A percentile compares a stretch with the other conserved stretches of the same genome.
phyloP scores from a whole-genome alignment of 352 stramenopile genomes.

The Phytophthora citrophthora region DNA sequence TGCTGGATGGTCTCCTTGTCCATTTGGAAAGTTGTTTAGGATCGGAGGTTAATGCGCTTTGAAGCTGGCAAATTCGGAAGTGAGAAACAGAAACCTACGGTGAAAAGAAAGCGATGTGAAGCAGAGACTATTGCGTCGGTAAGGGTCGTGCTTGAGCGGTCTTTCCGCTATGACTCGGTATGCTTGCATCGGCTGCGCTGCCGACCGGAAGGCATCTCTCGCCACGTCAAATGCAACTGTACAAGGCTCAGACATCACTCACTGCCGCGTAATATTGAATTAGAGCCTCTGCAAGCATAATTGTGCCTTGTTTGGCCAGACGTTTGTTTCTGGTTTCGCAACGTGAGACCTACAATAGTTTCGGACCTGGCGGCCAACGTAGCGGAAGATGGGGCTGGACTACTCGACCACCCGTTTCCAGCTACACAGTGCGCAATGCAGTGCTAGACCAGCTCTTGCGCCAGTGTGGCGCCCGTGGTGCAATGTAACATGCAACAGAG shows the following conservation, averaged over 20 bases:
- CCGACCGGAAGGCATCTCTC: slow-evolving; percentile 3
- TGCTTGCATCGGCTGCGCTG: slow-evolving; percentile 21
- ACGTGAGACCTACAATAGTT: neutral
- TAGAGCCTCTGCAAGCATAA: neutral
- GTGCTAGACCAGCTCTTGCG: slow-evolving; percentile 12
- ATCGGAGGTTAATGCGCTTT: neutral
- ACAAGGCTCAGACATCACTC: slow-evolving; percentile 21
- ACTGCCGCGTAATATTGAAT: neutral
- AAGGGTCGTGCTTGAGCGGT: slow-evolving; percentile 16
- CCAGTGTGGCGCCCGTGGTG: neutral
- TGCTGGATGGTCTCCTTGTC: slow-evolving; percentile 21
- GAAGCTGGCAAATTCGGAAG: slow-evolving; percentile 14
- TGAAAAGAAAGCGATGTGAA: slow-evolving; percentile 2
- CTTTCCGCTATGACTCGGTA: slow-evolving; percentile 26
- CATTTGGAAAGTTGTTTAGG: neutral
- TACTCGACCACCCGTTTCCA: slow-evolving; percentile 9
- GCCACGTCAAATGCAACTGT: slow-evolving; percentile 15
- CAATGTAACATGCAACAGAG: slow-evolving; percentile 7
- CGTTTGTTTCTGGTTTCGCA: neutral
- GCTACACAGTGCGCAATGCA: neutral
- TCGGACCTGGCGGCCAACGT: neutral
- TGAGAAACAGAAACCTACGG: slow-evolving; percentile 3
- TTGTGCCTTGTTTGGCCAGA: slow-evolving; percentile 15
- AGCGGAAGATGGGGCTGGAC: slow-evolving; percentile 4
- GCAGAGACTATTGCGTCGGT: slow-evolving; percentile 11